Base-by-base conservation (phyloP, 2,329 filamentous ascomycete genomes). In the Talaromyces sp. region DNA sequence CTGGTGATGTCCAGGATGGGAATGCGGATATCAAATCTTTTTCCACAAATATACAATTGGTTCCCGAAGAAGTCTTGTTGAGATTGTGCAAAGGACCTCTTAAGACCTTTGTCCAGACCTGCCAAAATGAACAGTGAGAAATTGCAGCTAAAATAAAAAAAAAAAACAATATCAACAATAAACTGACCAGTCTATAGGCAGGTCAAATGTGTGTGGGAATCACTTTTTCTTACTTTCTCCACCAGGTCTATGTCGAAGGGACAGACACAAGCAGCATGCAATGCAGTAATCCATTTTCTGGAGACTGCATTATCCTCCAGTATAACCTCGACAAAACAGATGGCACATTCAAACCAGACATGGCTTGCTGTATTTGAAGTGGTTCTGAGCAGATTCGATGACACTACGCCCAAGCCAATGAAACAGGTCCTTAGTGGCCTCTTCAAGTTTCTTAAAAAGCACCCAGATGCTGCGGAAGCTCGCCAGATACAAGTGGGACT, bases 261-360 rank as follows among this genome's bases (percentile, higher is more conserved):
- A 39, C 77, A 80, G 66, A 72, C 71, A 15, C 69, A 73, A 22
- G 70, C 73, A 6, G 71, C 72, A 37, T 77, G 75, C 61, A 79
- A 78, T 69, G 73, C 76, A 6, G 55, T 78, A 28, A 75, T 74
- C 57, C 72, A 72, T 19, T 78, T 77, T 54, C 63, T 80, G 21
- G 71, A 77, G 61, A 68, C 71, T 11, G 70, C 72, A 9, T 58
- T 64, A 15, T 62, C 63, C 11, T 75, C 77, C 11, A 53, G 65
- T 31, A 64, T 66, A 57, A 59, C 67, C 11, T 59, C 62, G 7
- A 69, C 77, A 2, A 69, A 65, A 43, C 53, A 66, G 22, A 63
- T 79, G 56, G 68, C 65, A 25, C 61, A 69, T 2, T 74, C 71
- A 3, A 51, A 67, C 6, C 63, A 68, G 15, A 70, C 65, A 28